These are phyloP conservation scores for Alternaria conjuncta DNA, from an alignment of 2,329 filamentous ascomycete genomes.

Conservation along the genomic window DNA sequence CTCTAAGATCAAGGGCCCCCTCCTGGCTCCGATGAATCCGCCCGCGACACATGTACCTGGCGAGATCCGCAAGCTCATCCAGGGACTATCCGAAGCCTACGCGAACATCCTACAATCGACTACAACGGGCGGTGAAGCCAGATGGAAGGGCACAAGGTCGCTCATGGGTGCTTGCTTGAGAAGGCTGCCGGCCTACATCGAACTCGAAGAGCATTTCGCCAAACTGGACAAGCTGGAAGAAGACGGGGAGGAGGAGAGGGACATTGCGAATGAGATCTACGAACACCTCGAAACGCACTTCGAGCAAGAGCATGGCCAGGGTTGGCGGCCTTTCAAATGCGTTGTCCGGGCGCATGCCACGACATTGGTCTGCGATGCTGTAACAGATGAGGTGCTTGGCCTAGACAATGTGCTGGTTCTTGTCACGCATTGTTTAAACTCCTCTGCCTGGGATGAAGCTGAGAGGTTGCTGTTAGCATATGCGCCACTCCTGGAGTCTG, in stretches of 20 bases:
- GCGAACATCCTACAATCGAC: slow-evolving; percentile 46
- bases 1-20: slow-evolving; percentile 29
- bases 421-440: slow-evolving; percentile 38
- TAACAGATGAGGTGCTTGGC: slow-evolving; percentile 42
- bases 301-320: slow-evolving; percentile 40
- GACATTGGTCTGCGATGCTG: slow-evolving; percentile 45
- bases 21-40: slow-evolving; percentile 29
- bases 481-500: slow-evolving; percentile 28
- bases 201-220: slow-evolving; percentile 48
- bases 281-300: slow-evolving; percentile 48
- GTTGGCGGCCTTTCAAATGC: slow-evolving; percentile 50
- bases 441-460: slow-evolving; percentile 43
- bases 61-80: slow-evolving; percentile 38
- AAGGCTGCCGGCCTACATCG: slow-evolving; percentile 51
- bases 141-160: slow-evolving; percentile 44
- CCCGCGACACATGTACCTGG: slow-evolving; percentile 29
- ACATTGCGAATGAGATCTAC: slow-evolving; percentile 49
- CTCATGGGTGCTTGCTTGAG: slow-evolving; percentile 49
- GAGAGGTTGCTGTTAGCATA: slow-evolving; percentile 42
- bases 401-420: slow-evolving; percentile 32
- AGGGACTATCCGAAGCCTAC: slow-evolving; percentile 42
- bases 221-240: slow-evolving; percentile 39
- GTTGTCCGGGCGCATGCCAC: slow-evolving; percentile 52
- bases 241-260: slow-evolving; percentile 39
- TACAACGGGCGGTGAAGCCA: slow-evolving; percentile 22